These are phyloP conservation scores for Paramecium pentaurelia DNA, from an alignment of 73 alveolate genomes.

Conservation along the genomic window DNA sequence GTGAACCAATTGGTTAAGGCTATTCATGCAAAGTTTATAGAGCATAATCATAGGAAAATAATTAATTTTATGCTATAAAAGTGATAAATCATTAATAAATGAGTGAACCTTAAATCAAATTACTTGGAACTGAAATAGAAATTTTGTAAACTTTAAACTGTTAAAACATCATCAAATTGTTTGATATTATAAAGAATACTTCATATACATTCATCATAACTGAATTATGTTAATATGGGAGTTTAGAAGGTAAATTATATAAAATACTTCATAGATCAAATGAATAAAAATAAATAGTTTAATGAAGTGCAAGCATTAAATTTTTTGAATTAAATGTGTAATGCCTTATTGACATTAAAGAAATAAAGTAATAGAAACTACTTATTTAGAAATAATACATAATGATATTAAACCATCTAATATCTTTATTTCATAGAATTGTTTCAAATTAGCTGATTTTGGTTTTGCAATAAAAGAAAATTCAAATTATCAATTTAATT, in stretches of 20 bases:
- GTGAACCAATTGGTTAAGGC: not conserved
- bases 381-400: conserved; percentile 47
- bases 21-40: not conserved
- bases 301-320: not conserved
- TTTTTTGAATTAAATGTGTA: not conserved
- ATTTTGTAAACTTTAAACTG: not conserved
- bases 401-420: conserved; percentile 66
- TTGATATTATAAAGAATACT: not conserved
- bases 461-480: conserved; percentile 41
- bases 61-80: not conserved
- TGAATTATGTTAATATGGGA: conserved; percentile 19
- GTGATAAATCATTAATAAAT: not conserved
- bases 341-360: conserved; percentile 13
- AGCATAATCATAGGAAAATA: not conserved
- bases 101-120: not conserved
- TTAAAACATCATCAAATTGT: not conserved
- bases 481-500: conserved; percentile 56
- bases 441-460: conserved; percentile 57
- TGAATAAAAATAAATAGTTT: not conserved
- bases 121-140: not conserved
- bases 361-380: not conserved
- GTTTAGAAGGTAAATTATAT: not conserved
- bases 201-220: not conserved
- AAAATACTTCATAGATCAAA: not conserved
- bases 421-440: conserved; percentile 30